Percentiles rank a stretch among this genome's conserved stretches.
Evolutionary conservation across 768 basidiomycete genomes (phyloP).

Genomic region (Collybia nuda): DNA sequence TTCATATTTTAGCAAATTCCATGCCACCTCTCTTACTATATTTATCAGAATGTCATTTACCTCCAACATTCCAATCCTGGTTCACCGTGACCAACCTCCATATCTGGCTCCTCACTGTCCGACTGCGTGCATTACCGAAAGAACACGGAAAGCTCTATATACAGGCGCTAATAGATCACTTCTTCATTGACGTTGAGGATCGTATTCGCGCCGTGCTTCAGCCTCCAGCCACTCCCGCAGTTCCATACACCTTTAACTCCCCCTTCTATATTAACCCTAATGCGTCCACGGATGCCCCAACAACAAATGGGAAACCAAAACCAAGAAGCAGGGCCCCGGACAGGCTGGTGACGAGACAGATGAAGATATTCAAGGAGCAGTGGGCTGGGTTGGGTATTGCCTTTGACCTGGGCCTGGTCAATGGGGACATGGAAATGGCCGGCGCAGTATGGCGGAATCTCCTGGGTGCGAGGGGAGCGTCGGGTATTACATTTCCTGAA

Average conservation of each 20-base stretch:
- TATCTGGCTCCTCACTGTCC: conserved; percentile 86
- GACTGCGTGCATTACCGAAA: conserved; percentile 78
- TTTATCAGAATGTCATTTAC: conserved; percentile 71
- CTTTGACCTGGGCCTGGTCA: conserved; percentile 75
- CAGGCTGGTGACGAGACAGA: conserved; percentile 76
- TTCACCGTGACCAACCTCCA: conserved; percentile 93
- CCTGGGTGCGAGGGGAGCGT: conserved; percentile 80
- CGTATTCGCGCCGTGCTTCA: conserved; percentile 82
- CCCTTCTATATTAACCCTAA: conserved; percentile 50
- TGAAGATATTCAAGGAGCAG: conserved; percentile 92
- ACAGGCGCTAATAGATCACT: conserved; percentile 89
- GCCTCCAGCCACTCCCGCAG: conserved; percentile 39
- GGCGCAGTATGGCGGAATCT: conserved; percentile 90
- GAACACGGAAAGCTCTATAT: conserved; percentile 67
- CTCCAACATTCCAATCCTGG: conserved; percentile 96
- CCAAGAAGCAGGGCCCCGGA: conserved; percentile 59
- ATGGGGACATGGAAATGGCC: conserved; percentile 81
- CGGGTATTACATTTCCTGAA: conserved; percentile 54
- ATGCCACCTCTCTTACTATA: conserved; percentile 1
- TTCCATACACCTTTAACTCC: conserved; percentile 46
- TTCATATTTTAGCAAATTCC: background rate
- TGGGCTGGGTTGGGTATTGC: conserved; percentile 82
- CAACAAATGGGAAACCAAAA: conserved; percentile 21
- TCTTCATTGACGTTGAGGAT: conserved; percentile 92
- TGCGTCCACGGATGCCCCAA: conserved; percentile 15